Conservation (phyloP, 2,329 filamentous ascomycete genomes). For the Neonectria hederae region DNA sequence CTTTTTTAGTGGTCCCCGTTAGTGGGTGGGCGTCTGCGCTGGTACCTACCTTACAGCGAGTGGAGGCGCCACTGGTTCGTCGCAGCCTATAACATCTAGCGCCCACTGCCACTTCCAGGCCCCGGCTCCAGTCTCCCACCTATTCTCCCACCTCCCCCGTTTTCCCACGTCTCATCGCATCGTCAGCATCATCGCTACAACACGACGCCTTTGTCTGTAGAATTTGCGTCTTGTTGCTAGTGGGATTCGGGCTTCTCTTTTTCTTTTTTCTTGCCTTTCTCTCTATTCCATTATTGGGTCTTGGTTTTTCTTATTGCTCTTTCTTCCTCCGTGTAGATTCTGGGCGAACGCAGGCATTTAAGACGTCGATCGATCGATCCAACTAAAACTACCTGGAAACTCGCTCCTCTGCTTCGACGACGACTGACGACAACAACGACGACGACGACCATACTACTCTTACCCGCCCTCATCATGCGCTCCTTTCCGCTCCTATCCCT, state of each 20-base stretch:
- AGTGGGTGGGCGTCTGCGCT: background rate
- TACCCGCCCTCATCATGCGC: slow-evolving; percentile 27
- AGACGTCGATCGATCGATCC: background rate
- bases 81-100: background rate
- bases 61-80: background rate
- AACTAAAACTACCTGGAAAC: background rate
- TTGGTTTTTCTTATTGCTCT: background rate
- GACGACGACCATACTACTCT: too few relatives aligned
- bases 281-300: background rate
- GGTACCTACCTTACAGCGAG: too few relatives aligned
- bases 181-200: background rate
- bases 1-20: background rate
- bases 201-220: background rate
- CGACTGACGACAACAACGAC: background rate
- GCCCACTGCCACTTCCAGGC: background rate
- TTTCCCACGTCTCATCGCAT: background rate
- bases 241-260: background rate
- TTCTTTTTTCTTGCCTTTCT: background rate
- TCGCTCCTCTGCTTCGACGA: background rate
- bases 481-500: slow-evolving; percentile 33
- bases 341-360: background rate
- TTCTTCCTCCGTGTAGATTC: background rate
- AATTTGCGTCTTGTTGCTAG: background rate
- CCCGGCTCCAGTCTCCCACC: background rate
- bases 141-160: background rate